Evolutionary conservation across 305 asterid genomes (phyloP).

Genomic region (Nicotiana rustica): DNA sequence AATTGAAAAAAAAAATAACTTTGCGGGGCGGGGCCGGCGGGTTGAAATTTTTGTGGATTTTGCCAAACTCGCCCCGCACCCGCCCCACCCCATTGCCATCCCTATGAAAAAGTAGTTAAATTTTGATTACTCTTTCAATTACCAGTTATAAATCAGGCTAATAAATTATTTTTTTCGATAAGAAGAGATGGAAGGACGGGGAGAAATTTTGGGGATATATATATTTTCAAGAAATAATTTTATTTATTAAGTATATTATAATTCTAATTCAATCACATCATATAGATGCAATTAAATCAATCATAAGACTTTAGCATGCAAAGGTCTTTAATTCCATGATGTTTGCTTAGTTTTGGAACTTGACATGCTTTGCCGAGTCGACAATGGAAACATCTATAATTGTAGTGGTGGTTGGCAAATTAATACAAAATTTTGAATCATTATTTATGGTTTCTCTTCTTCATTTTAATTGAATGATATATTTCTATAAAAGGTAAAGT

Average conservation of each 20-base stretch:
- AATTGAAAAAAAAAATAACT: too few relatives aligned
- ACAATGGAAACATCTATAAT: background rate
- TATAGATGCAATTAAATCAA: too few relatives aligned
- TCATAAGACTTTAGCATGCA: background rate
- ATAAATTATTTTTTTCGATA: too few relatives aligned
- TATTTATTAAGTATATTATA: background rate
- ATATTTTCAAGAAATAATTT: too few relatives aligned
- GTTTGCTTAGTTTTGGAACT: conserved; percentile 16
- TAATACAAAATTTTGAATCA: background rate
- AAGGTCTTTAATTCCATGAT: background rate
- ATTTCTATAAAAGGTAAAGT: background rate
- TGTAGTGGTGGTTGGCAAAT: conserved; percentile 1
- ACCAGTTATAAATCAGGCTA: too few relatives aligned
- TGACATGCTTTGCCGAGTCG: background rate
- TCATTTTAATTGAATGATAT: background rate
- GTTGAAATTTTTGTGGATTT: too few relatives aligned
- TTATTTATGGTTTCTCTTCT: background rate
- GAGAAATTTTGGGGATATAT: background rate
- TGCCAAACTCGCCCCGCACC: too few relatives aligned
- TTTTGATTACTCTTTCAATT: too few relatives aligned
- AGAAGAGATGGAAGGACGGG: too few relatives aligned
- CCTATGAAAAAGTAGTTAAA: too few relatives aligned
- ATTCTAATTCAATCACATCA: background rate
- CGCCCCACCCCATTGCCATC: too few relatives aligned
- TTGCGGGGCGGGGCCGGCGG: too few relatives aligned